These are phyloP conservation scores for Backusella luteola DNA, from an alignment of 192 early-diverging fungal genomes.

Conservation along the genomic window DNA sequence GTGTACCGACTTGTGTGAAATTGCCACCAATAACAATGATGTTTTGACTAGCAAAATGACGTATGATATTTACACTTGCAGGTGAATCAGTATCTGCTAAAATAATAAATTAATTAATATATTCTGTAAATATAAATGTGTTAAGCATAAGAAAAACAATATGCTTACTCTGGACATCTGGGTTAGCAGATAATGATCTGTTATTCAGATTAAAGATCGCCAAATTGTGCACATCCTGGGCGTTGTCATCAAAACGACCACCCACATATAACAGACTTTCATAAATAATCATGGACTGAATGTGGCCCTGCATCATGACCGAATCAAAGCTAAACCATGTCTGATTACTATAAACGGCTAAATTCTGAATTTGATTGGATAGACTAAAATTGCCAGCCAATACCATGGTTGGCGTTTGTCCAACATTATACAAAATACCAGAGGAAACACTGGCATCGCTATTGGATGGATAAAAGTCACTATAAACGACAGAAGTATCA, in stretches of 20 bases:
- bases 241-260: constrained; percentile 41
- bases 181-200: neutral
- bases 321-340: constrained; percentile 42
- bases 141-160: neutral
- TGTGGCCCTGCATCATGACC: constrained; percentile 42
- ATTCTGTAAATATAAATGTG: neutral
- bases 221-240: constrained; percentile 17
- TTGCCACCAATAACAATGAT: constrained; percentile 53
- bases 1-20: constrained; percentile 50
- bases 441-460: neutral
- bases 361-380: constrained; percentile 38
- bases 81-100: constrained; percentile 22
- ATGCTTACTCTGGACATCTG: neutral
- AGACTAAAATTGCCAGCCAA: constrained; percentile 55
- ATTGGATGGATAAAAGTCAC: neutral
- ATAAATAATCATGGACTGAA: constrained; percentile 46
- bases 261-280: constrained; percentile 57
- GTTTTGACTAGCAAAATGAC: constrained; percentile 15
- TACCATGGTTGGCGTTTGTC: constrained; percentile 34
- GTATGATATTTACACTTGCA: constrained; percentile 26
- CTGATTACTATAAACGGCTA: constrained; percentile 44
- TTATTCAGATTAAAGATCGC: constrained; percentile 53
- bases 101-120: neutral
- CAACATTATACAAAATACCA: neutral
- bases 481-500: neutral